Percentiles rank a stretch among this genome's conserved stretches.
Conservation (phyloP, 208 protist species). For the Leishmania tarentolae region DNA sequence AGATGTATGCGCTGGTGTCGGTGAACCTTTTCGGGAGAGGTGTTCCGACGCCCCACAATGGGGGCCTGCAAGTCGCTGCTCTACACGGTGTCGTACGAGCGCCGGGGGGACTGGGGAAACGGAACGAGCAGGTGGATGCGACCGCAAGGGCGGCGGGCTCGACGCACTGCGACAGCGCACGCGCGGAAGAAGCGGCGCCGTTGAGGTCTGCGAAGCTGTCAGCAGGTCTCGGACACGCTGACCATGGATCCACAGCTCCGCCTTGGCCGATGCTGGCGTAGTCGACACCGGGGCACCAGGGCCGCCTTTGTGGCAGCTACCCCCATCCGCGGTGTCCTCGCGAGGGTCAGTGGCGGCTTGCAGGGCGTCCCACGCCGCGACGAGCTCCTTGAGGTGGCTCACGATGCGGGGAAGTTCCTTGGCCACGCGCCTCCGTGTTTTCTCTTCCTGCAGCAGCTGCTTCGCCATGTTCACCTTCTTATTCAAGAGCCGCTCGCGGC, state of each 20-base stretch:
- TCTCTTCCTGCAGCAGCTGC: conserved; percentile 79
- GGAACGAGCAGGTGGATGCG: not conserved
- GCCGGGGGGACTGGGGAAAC: conserved; percentile 1
- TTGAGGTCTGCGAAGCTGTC: not conserved
- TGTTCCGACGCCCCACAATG: not conserved
- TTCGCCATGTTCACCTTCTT: conserved; percentile 88
- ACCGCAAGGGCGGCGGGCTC: not conserved
- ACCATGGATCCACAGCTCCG: conserved; percentile 29
- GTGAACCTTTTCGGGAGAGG: not conserved
- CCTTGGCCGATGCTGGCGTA: not conserved
- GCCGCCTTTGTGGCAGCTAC: not conserved
- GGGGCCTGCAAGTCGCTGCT: not conserved
- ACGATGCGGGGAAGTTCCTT: conserved; percentile 68
- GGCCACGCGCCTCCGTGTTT: conserved; percentile 53
- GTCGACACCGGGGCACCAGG: not conserved
- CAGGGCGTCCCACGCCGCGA: conserved; percentile 51
- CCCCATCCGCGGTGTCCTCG: conserved; percentile 13
- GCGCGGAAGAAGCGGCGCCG: not conserved
- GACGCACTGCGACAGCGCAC: conserved; percentile 1
- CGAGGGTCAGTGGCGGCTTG: conserved; percentile 19
- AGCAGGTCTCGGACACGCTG: conserved; percentile 35
- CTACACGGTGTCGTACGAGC: not conserved
- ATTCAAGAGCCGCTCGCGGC: conserved; percentile 74
- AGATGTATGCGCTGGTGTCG: not conserved
- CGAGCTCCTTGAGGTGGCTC: conserved; percentile 40